phyloP scores from a whole-genome alignment of 129 eudicot species.

The Oenanthe sinensis region DNA sequence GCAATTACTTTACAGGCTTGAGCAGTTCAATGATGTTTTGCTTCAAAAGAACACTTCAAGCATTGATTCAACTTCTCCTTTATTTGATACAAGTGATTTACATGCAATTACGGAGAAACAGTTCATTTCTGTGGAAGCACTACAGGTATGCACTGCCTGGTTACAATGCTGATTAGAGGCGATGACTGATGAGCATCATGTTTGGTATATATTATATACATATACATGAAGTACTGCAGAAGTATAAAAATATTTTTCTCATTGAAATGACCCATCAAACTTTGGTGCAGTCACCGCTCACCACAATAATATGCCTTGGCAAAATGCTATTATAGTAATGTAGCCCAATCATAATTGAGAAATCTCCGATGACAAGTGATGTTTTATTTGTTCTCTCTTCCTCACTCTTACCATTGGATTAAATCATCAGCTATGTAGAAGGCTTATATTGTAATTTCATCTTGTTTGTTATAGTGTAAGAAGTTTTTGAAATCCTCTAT shows the following conservation, averaged over 20 bases:
- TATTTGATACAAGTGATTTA: slow-evolving; percentile 48
- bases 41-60: slow-evolving; percentile 55
- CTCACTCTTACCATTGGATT: not conserved
- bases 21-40: slow-evolving; percentile 95
- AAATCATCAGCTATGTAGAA: not conserved
- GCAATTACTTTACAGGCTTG: slow-evolving; percentile 52
- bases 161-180: not conserved
- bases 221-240: not conserved
- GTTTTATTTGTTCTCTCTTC: not conserved
- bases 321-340: not conserved
- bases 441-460: not conserved
- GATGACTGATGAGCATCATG: not conserved
- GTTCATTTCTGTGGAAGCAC: slow-evolving; percentile 34
- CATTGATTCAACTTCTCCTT: slow-evolving; percentile 36
- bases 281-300: not conserved
- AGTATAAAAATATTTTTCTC: not conserved
- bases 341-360: not conserved
- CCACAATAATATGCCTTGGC: not conserved
- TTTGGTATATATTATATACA: not conserved
- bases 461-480: not conserved
- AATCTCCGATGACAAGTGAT: not conserved
- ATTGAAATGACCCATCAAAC: not conserved
- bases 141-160: slow-evolving; percentile 41
- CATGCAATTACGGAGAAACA: slow-evolving; percentile 28
- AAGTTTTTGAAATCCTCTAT: not conserved